These are phyloP conservation scores for Chenopodium suecicum DNA, from an alignment of 148 eudicot species.

Conservation along the genomic window DNA sequence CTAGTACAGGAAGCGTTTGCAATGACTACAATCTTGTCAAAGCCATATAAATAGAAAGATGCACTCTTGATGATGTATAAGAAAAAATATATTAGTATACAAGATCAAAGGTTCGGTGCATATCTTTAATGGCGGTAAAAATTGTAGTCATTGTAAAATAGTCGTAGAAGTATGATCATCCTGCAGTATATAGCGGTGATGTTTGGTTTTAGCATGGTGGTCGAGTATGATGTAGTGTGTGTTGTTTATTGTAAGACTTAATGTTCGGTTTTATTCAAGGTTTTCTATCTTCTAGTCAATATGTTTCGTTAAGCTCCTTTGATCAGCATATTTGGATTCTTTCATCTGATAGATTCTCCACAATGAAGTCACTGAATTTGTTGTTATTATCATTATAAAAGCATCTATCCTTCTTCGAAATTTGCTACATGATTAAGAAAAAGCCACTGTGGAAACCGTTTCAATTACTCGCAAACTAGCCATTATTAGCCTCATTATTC, in stretches of 20 bases:
- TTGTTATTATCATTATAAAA: too few species aligned
- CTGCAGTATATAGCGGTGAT: background rate
- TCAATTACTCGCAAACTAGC: too few species aligned
- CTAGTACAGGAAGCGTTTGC: background rate
- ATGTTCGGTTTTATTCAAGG: background rate
- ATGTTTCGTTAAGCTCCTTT: background rate
- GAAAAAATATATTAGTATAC: too few species aligned
- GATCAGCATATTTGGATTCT: background rate
- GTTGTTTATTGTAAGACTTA: background rate
- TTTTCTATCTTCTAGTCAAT: background rate
- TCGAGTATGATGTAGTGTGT: background rate
- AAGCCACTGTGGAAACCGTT: too few species aligned
- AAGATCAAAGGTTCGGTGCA: background rate
- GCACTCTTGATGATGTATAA: background rate
- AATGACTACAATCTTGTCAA: background rate
- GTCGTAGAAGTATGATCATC: background rate
- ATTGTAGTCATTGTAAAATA: background rate
- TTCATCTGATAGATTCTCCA: background rate
- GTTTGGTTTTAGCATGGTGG: background rate
- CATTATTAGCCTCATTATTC: too few species aligned
- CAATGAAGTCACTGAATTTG: too few species aligned
- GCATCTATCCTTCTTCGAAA: too few species aligned
- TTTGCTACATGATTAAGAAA: too few species aligned
- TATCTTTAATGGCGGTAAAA: background rate
- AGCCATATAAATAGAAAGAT: background rate